Evolutionary conservation across 768 basidiomycete genomes (phyloP), one percentile per base, ranked within the genome.

Genomic region (Boletales sp.): DNA sequence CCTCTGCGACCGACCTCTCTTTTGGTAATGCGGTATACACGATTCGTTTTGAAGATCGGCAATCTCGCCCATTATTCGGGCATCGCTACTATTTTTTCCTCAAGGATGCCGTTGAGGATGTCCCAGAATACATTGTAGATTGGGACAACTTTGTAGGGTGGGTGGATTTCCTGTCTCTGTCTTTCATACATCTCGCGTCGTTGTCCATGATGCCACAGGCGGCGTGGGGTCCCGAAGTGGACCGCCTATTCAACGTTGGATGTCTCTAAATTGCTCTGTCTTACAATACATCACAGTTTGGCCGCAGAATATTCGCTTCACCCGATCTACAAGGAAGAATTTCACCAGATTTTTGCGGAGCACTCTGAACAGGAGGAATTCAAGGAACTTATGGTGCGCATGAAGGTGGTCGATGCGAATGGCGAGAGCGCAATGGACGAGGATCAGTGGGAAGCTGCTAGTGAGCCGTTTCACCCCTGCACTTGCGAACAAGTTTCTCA

Each of bases 381-480:
- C 63, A 81, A 82, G 17, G 79, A 82, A n/a, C 74, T 98, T 15
- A 75, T 98, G 70, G 74, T 86, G 50, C 79, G 82, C 57, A 99
- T 99, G 96, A 88, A 84, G 54, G 96, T 99, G 28, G 82, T 96
- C 38, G 87, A 96, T 62, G 71, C 74, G 15, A 78, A 86, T 37
- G 93, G 94, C 2, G 87, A 87, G 70, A 94, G 90, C 61, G 73
- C 89, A 46, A 96, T 98, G 90, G 83, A 94, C 56, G 87, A 89
- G 57, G 87, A 90, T 58, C 94, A 98, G 70, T 96, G 95, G 91
- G 94, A 97, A 62, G 95, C 95, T 55, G 94, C 93, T n/a, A 97
- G 96, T 97, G 70, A 70, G 93, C 81, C 12, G 32, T 32, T 42
- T 48, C 10, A 28, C 21, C 15, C 9, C 18, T 33, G 8, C 8